A percentile compares a stretch with the other conserved stretches of the same genome.
These are phyloP conservation scores for Apium graveolens DNA, from an alignment of 129 eudicot species.

Conservation along the genomic window DNA sequence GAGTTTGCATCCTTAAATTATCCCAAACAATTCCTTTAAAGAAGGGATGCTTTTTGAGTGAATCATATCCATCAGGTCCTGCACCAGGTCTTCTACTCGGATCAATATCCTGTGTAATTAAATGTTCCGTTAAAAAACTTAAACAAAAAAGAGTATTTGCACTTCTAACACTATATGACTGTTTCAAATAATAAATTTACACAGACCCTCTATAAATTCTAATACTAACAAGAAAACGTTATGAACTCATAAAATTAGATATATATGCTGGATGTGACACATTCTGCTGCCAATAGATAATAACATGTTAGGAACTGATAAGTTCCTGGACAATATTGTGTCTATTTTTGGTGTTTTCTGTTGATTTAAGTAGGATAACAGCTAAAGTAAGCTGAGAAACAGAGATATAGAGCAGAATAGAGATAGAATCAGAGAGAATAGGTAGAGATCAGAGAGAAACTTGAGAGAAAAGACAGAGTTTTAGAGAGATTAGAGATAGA, in stretches of 20 bases:
- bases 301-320: no score
- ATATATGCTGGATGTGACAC: neutral
- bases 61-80: slow-evolving; percentile 75
- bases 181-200: neutral
- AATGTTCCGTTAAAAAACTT: neutral
- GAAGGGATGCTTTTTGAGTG: slow-evolving; percentile 78
- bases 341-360: no score
- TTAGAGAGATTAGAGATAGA: no score
- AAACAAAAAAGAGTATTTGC: neutral
- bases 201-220: neutral
- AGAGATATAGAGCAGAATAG: no score
- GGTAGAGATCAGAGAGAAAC: no score
- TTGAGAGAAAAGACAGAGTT: no score
- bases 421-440: no score
- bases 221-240: neutral
- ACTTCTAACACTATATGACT: neutral
- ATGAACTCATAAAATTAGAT: neutral
- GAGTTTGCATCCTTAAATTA: slow-evolving; percentile 50
- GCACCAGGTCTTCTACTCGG: slow-evolving; percentile 92
- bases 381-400: no score
- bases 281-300: neutral
- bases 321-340: no score
- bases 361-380: no score
- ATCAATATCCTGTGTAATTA: slow-evolving; percentile 55
- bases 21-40: slow-evolving; percentile 73